phyloP scores from a whole-genome alignment of 2,329 filamentous ascomycete genomes.

The Monosporascus cannonballus region DNA sequence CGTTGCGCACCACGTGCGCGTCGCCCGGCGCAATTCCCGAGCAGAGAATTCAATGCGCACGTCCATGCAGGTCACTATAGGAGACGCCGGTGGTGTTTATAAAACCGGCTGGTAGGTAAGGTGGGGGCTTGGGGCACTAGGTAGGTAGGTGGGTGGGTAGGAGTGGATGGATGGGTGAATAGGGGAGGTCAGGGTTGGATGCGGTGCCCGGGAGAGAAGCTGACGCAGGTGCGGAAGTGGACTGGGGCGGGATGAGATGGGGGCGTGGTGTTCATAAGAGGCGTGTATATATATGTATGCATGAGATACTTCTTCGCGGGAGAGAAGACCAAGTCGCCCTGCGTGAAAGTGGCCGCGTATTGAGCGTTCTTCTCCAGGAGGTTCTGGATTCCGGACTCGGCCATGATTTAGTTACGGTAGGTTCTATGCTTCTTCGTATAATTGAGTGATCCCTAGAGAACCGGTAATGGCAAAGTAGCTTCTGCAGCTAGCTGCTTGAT shows the following conservation, averaged over 20 bases:
- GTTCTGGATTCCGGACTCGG: conserved; percentile 40
- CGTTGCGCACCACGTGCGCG: conserved; percentile 74
- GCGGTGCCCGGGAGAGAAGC: neutral
- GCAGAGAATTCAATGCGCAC: conserved; percentile 62
- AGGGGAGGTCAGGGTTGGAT: neutral
- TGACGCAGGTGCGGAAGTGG: too few relatives aligned
- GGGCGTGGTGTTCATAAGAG: too few relatives aligned
- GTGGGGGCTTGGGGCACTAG: neutral
- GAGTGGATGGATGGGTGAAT: conserved; percentile 1
- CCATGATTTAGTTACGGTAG: conserved; percentile 14
- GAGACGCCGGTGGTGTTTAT: conserved; percentile 7
- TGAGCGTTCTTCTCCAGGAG: conserved; percentile 50
- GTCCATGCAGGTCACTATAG: conserved; percentile 72
- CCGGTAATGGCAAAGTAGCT: too few relatives aligned
- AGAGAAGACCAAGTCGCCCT: conserved; percentile 60
- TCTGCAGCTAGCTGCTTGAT: too few relatives aligned
- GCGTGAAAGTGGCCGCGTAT: conserved; percentile 55
- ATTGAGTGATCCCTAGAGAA: neutral
- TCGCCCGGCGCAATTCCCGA: conserved; percentile 66
- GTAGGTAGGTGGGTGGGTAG: conserved; percentile 8
- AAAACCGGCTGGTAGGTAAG: neutral
- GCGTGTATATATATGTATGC: conserved; percentile 33
- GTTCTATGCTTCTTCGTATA: neutral
- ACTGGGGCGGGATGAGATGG: too few relatives aligned
- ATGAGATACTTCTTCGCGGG: conserved; percentile 64